Conservation (phyloP, 2,329 filamentous ascomycete genomes). For the Kalaharituber pfeilii region DNA sequence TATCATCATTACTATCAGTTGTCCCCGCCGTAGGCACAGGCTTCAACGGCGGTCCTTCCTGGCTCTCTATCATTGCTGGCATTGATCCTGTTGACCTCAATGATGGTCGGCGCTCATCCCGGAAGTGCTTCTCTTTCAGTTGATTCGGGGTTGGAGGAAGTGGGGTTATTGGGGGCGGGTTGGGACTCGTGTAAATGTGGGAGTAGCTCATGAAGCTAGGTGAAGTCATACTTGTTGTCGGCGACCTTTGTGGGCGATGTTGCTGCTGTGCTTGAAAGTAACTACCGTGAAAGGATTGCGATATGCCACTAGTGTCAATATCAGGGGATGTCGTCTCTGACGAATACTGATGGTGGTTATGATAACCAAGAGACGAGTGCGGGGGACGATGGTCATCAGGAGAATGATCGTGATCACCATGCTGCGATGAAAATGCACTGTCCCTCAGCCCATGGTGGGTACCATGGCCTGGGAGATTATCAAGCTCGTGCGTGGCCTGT, state of each 20-base stretch:
- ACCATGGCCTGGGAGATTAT: conserved; percentile 17
- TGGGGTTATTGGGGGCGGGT: conserved; percentile 2
- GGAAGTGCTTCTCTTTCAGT: neutral
- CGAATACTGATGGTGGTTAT: conserved; percentile 10
- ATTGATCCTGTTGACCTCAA: neutral
- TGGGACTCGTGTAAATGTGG: neutral
- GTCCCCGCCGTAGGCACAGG: too few species aligned
- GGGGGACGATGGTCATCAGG: conserved; percentile 14
- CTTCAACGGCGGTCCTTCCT: conserved; percentile 6
- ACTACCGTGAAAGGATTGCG: neutral
- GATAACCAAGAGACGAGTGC: conserved; percentile 8
- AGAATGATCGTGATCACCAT: neutral
- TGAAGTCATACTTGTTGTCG: neutral
- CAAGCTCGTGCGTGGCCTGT: conserved; percentile 27
- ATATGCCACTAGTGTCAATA: neutral
- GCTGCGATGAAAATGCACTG: neutral
- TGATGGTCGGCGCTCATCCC: conserved; percentile 1
- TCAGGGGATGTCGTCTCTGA: conserved; percentile 10
- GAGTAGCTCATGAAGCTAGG: neutral
- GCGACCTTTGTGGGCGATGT: neutral
- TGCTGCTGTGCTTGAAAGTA: neutral
- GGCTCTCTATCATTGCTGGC: conserved; percentile 5
- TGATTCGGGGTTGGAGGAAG: conserved; percentile 9
- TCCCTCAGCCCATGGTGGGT: conserved; percentile 3
- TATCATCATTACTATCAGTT: conserved; percentile 7